These are phyloP conservation scores for Chrysoporthe austroafricana DNA, from an alignment of 2,329 filamentous ascomycete genomes.

Conservation along the genomic window DNA sequence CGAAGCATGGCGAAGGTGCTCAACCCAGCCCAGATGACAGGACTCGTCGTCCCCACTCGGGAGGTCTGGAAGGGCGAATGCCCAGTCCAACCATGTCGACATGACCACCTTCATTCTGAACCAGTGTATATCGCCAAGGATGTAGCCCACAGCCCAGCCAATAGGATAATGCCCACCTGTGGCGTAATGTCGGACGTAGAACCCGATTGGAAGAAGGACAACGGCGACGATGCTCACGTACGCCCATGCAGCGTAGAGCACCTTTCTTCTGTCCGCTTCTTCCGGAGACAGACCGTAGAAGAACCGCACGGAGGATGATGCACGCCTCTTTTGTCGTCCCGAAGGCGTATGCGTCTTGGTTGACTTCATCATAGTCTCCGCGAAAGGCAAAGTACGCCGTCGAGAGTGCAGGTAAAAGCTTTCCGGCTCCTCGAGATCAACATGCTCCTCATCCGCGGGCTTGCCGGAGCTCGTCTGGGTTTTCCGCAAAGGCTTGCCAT, in stretches of 20 bases:
- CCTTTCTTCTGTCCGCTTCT: slow-evolving; percentile 78
- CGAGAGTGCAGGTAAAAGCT: slow-evolving; percentile 32
- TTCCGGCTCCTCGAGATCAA: neutral
- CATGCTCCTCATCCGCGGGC: neutral
- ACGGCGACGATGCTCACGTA: slow-evolving; percentile 70
- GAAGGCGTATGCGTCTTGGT: slow-evolving; percentile 60
- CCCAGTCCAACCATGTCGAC: slow-evolving; percentile 25
- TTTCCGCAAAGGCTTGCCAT: slow-evolving; percentile 11
- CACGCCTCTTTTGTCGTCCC: slow-evolving; percentile 67
- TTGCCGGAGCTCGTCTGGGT: slow-evolving; percentile 11
- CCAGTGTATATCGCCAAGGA: slow-evolving; percentile 76
- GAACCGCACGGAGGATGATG: slow-evolving; percentile 67
- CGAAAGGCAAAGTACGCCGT: slow-evolving; percentile 58
- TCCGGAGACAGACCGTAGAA: slow-evolving; percentile 80
- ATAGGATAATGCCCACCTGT: slow-evolving; percentile 78
- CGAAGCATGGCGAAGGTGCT: slow-evolving; percentile 64
- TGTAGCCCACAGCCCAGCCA: slow-evolving; percentile 89
- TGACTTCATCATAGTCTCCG: slow-evolving; percentile 40
- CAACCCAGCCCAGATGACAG: slow-evolving; percentile 62
- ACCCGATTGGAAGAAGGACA: slow-evolving; percentile 72
- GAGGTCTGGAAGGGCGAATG: neutral
- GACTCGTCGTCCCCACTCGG: slow-evolving; percentile 38
- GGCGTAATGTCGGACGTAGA: slow-evolving; percentile 69
- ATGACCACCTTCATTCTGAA: slow-evolving; percentile 53
- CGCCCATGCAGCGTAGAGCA: slow-evolving; percentile 80